These are phyloP conservation scores for Ceratocystis diversiconidia DNA, from an alignment of 2,329 filamentous ascomycete genomes.

Conservation along the genomic window DNA sequence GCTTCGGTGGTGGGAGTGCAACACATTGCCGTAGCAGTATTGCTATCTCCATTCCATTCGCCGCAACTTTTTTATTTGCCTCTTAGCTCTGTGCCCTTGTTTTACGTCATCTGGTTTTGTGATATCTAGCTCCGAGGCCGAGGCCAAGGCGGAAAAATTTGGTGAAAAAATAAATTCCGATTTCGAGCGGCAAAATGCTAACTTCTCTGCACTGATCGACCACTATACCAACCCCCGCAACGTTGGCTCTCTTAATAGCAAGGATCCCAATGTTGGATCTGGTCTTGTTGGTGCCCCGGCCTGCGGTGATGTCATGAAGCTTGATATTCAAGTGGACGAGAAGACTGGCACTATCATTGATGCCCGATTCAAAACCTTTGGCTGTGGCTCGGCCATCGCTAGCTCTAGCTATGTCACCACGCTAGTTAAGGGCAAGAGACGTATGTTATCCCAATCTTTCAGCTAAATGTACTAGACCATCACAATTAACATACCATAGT, in stretches of 20 bases:
- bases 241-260: constrained; percentile 50
- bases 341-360: constrained; percentile 78
- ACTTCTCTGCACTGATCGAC: constrained; percentile 27
- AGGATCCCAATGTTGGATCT: constrained; percentile 70
- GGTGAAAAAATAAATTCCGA: constrained; percentile 26
- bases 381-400: constrained; percentile 87
- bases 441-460: neutral
- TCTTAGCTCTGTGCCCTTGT: neutral
- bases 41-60: neutral
- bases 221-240: constrained; percentile 41
- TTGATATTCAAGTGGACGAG: constrained; percentile 69
- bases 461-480: neutral
- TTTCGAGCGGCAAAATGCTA: constrained; percentile 23
- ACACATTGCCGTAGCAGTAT: neutral
- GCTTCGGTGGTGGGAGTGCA: neutral
- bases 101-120: neutral
- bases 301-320: constrained; percentile 83
- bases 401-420: constrained; percentile 94
- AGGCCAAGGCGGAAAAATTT: neutral
- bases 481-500: constrained; percentile 28
- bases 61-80: neutral
- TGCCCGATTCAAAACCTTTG: constrained; percentile 97
- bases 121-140: neutral
- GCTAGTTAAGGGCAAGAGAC: constrained; percentile 81
- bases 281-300: constrained; percentile 81